Evolutionary conservation across 768 basidiomycete species (phyloP), one percentile per base, ranked within the genome.

Genomic region (Dentipellis fragilis): DNA sequence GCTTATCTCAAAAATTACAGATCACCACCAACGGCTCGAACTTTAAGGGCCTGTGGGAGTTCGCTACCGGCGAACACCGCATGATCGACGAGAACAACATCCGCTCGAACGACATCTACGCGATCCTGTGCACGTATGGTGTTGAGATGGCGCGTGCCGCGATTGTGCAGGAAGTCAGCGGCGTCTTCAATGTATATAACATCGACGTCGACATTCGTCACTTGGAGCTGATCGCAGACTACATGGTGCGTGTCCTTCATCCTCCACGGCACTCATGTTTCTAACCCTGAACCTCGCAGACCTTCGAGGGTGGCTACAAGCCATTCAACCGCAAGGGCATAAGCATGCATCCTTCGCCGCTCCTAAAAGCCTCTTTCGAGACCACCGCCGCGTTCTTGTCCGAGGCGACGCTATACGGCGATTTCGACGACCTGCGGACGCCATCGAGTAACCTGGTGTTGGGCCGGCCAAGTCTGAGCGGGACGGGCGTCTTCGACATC

Each of bases 251-350:
- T 65, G 54, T 35, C 49, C 50, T 49, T 49, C 12, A 36, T 52
- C 56, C 52, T 22, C 39, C 40, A 21, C 10, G 2, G 11, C 23
- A n/a, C 60, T 29, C 23, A 10, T 38, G 37, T 19, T 51, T 53
- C 49, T 11, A 57, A 10, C 2, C 16, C 19, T 51, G 39, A 8
- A 22, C n/a, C n/a, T 16, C 10, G 21, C 54, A 98, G 95, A 98
- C 96, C 0, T 97, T 93, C 68, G 94, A 97, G 54, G 96, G 96
- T 34, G 93, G 88, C 29, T 99, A 94, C 76, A 95, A 91, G 71
- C 93, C 96, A 2, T 99, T 98, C 75, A 99, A 97, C 71, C 87
- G 96, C 47, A 91, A 87, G 60, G 96, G 96, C 53, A 88, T 99
- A 56, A 86, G 90, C 21, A 82, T 86, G 47, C 93, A 91, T 69